These are phyloP conservation scores for Fusarium neocosmosporiellum DNA, from an alignment of 2,329 filamentous ascomycete species.

Conservation along the genomic window DNA sequence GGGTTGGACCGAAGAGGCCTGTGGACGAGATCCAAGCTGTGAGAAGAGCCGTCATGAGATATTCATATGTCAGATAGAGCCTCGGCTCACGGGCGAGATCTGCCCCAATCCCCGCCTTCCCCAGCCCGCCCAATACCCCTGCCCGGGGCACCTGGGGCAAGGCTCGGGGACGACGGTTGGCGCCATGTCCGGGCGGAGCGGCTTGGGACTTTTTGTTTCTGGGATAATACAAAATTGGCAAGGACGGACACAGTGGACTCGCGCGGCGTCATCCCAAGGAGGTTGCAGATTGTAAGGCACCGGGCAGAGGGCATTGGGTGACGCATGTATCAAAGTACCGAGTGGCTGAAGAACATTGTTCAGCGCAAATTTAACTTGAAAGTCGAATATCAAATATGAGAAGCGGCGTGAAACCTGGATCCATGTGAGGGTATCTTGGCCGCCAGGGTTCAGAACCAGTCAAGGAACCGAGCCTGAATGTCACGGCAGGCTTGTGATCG, in stretches of 20 bases:
- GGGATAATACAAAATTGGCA: background rate
- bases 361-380: background rate
- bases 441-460: background rate
- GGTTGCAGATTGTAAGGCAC: conserved; percentile 1
- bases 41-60: conserved; percentile 13
- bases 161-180: conserved; percentile 20
- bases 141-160: conserved; percentile 14
- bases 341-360: background rate
- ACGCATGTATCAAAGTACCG: background rate
- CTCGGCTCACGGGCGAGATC: conserved; percentile 34
- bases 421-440: background rate
- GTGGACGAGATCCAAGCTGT: conserved; percentile 66
- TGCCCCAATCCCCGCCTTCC: conserved; percentile 12
- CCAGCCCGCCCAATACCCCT: conserved; percentile 6
- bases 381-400: background rate
- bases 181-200: conserved; percentile 11
- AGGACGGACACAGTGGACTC: background rate
- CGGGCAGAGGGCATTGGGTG: background rate
- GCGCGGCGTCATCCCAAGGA: background rate
- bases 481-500: background rate
- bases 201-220: conserved; percentile 13
- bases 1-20: conserved; percentile 68
- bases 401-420: background rate
- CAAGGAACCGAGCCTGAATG: background rate
- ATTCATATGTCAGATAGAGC: conserved; percentile 43